Conservation (phyloP, 495 filamentous ascomycete genomes). For the Daldinia bambusicola region DNA sequence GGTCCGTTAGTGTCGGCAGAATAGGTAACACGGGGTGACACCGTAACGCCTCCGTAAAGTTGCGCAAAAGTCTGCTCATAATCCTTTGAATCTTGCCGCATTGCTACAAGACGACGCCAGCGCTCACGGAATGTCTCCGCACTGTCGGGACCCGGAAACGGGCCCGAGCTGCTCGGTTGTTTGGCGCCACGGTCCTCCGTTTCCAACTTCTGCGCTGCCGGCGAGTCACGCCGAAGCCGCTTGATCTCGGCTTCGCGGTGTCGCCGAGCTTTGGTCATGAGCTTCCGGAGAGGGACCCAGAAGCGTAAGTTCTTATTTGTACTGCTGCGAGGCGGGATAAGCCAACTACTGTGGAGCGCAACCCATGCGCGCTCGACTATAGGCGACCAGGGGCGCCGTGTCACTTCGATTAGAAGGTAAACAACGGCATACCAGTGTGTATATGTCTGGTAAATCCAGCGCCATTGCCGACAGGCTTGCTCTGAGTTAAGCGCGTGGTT, state of each 20-base stretch:
- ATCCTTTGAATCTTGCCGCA: neutral
- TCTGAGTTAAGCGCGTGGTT: conserved; percentile 64
- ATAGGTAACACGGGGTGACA: neutral
- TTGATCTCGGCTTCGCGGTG: conserved; percentile 57
- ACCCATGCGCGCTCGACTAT: conserved; percentile 66
- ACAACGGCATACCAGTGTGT: conserved; percentile 70
- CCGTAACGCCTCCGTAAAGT: neutral
- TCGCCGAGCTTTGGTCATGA: conserved; percentile 61
- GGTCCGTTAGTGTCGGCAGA: neutral
- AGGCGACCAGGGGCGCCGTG: conserved; percentile 60
- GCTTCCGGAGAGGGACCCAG: conserved; percentile 64
- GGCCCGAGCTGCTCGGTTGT: conserved; percentile 50
- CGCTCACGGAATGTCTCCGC: conserved; percentile 49
- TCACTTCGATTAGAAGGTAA: conserved; percentile 61
- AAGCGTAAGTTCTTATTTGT: conserved; percentile 56
- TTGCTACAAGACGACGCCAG: conserved; percentile 52
- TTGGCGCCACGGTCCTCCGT: conserved; percentile 46
- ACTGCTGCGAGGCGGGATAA: conserved; percentile 51
- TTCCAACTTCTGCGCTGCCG: conserved; percentile 47
- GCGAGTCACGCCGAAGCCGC: conserved; percentile 49
- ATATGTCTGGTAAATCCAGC: conserved; percentile 69
- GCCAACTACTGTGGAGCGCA: conserved; percentile 61
- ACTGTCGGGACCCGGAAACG: conserved; percentile 41
- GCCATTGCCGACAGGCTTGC: conserved; percentile 61
- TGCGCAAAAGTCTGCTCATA: neutral